Evolutionary conservation across 768 basidiomycete genomes (phyloP), one percentile per base, ranked within the genome.

Genomic region (Collybiopsis confluens): DNA sequence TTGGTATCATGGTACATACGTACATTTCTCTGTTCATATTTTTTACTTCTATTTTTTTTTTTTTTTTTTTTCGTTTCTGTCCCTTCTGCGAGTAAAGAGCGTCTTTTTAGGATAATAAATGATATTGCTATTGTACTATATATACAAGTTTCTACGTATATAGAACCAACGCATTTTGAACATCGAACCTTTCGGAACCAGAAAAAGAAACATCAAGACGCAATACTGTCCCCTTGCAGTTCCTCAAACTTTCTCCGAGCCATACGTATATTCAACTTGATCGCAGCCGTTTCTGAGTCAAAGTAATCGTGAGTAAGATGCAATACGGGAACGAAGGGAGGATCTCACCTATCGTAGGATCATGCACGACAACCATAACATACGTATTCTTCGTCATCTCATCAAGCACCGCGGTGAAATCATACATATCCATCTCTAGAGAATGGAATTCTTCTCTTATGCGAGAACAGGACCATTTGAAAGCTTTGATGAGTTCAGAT

Each of bases 351-450:
- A 94, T 86, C 68, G 86, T 84, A 0, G 92, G 90, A 64, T 96
- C 86, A 59, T 93, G 90, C 9, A 91, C 87, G 37, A 98, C 82
- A 51, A 97, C 79, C 63, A 98, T 75, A 45, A 98, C 85, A 62
- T 93, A 98, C 1, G 95, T 96, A 67, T 97, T 97, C 62, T 80
- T 79, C 23, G 96, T 97, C 76, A 98, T 81, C 61, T 92, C 88
- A 60, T 97, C 94, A 21, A 98, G 78, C 27, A 94, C 88, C 4
- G 92, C 92, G 0, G 88, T 92, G 65, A 91, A 95, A 58, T 90
- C 85, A 37, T 81, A 75, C 9, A 91, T 76, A 62, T 92, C 89
- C 82, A 96, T 85, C 70, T 94, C 90, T 26, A 95, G 76, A 4
- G 88, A 83, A 56, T 88, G 81, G 63, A 95, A 95, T 56, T 93